These are phyloP conservation scores for Botrytis medusae DNA, from an alignment of 2,329 filamentous ascomycete genomes.

Conservation along the genomic window DNA sequence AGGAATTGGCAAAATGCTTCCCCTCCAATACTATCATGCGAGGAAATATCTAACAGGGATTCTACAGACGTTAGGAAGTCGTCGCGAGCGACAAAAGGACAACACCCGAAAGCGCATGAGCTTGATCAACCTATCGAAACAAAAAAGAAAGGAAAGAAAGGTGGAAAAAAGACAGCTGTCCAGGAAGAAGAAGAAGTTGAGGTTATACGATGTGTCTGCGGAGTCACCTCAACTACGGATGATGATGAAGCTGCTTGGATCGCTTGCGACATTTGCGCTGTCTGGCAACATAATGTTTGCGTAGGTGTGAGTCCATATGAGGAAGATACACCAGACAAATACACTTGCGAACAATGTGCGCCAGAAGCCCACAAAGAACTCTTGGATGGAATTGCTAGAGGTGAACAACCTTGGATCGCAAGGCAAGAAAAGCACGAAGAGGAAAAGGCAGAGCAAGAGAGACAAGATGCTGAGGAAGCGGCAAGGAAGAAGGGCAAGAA, in stretches of 20 bases:
- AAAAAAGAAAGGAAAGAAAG: slow-evolving; percentile 52
- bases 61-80: slow-evolving; percentile 65
- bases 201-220: slow-evolving; percentile 90
- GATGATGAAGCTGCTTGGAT: slow-evolving; percentile 92
- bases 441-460: slow-evolving; percentile 59
- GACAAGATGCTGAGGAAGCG: slow-evolving; percentile 45
- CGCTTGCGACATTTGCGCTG: slow-evolving; percentile 86
- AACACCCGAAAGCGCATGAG: slow-evolving; percentile 85
- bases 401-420: slow-evolving; percentile 84
- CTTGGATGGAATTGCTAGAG: slow-evolving; percentile 72
- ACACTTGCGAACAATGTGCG: slow-evolving; percentile 88
- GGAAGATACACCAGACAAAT: slow-evolving; percentile 74
- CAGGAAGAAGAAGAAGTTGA: slow-evolving; percentile 51
- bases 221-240: slow-evolving; percentile 80
- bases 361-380: slow-evolving; percentile 78
- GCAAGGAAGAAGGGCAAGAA: slow-evolving; percentile 56
- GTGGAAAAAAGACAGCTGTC: slow-evolving; percentile 53
- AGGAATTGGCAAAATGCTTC: slow-evolving; percentile 5
- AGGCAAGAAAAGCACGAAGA: slow-evolving; percentile 58
- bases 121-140: slow-evolving; percentile 59
- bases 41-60: slow-evolving; percentile 30
- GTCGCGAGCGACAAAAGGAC: slow-evolving; percentile 93
- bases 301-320: slow-evolving; percentile 80
- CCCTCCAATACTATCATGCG: background rate
- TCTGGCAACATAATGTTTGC: slow-evolving; percentile 97